Conservation (phyloP, 1,284 basidiomycete genomes). For the Austroboletus niveus region DNA sequence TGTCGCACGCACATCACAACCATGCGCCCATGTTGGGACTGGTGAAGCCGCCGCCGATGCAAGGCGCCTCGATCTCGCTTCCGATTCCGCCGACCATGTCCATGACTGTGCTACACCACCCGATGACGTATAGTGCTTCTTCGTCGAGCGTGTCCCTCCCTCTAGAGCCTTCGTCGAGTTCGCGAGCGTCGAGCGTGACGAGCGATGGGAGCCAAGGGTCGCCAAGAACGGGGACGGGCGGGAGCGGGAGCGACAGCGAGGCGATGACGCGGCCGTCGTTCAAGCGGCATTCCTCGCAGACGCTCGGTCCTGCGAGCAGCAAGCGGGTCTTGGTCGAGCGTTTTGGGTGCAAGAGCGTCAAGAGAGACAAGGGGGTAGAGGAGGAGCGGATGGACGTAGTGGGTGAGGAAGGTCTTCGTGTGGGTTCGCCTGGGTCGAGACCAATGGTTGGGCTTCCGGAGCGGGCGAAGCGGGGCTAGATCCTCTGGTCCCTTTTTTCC, state of each 20-base stretch:
- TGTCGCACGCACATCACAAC: background rate
- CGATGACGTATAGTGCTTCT: background rate
- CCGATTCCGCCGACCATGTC: slow-evolving; percentile 24
- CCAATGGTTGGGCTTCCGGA: slow-evolving; percentile 33
- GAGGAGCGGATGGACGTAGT: background rate
- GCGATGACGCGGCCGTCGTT: slow-evolving; percentile 53
- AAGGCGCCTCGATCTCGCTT: slow-evolving; percentile 23
- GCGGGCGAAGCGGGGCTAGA: slow-evolving; percentile 27
- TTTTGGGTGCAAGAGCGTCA: slow-evolving; percentile 20
- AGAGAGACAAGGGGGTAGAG: slow-evolving; percentile 3
- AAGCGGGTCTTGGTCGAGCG: slow-evolving; percentile 50
- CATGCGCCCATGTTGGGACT: background rate
- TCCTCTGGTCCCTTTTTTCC: background rate
- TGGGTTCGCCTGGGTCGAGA: slow-evolving; percentile 20
- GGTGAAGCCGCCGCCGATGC: slow-evolving; percentile 30
- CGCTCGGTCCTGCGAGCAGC: slow-evolving; percentile 54
- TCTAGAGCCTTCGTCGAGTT: slow-evolving; percentile 28
- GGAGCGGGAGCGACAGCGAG: slow-evolving; percentile 28
- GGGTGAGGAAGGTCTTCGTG: background rate
- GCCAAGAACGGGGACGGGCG: slow-evolving; percentile 20
- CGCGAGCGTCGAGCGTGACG: slow-evolving; percentile 36
- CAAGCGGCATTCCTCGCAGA: slow-evolving; percentile 70
- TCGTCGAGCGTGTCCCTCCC: slow-evolving; percentile 14
- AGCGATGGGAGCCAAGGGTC: slow-evolving; percentile 20
- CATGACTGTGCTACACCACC: slow-evolving; percentile 8